Evolutionary conservation across 2,329 filamentous ascomycete species (phyloP), one percentile per base, ranked within the genome.

Genomic region (Alternaria sp.): DNA sequence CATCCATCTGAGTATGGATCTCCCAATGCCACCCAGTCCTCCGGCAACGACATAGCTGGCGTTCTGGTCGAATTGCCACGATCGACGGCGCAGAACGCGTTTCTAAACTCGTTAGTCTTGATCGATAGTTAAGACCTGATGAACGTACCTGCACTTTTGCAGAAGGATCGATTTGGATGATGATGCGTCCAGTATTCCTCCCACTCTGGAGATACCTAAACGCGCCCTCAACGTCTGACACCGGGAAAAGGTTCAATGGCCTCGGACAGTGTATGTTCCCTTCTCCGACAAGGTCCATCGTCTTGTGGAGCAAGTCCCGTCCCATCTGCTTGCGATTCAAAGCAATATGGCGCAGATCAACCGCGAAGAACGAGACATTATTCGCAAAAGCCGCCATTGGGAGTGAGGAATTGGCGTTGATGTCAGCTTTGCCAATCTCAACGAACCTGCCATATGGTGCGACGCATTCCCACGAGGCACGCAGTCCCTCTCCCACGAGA

Each of bases 401-500:
- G 5, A 73, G 59, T 11, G 47, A 58, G 3, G 23, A 52, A 6
- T 55, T 40, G 21, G 59, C 52, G 3, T 45, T 12, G 15, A 66
- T 19, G 28, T 73, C 70, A 3, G 53, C 30, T 23, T 51, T 67
- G 2, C 69, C 69, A 28, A 74, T 63, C 43, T 74, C 71, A 12
- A 74, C 58, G 25, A 72, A 61, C 0, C 32, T 55, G 6, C 73
- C 73, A 11, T 32, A 52, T 21, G 61, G 21, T 0, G 83, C 83
- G 1, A 86, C 73, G 43, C 82, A 84, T 6, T 76, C 63, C 62
- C 58, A 71, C 0, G 79, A 82, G 0, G 78, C 79, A 6, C 67
- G 62, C 5, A 79, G 62, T 1, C 66, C 23, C 6, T 75, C 70
- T 2, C 77, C 77, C 61, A 52, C 9, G 59, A 69, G 47, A 2